A percentile compares a stretch with the other conserved stretches of the same genome.
These are phyloP conservation scores for Sphagnum tenellum DNA, from an alignment of 225 moss, liverwort and hornwort genomes.

Conservation along the genomic window DNA sequence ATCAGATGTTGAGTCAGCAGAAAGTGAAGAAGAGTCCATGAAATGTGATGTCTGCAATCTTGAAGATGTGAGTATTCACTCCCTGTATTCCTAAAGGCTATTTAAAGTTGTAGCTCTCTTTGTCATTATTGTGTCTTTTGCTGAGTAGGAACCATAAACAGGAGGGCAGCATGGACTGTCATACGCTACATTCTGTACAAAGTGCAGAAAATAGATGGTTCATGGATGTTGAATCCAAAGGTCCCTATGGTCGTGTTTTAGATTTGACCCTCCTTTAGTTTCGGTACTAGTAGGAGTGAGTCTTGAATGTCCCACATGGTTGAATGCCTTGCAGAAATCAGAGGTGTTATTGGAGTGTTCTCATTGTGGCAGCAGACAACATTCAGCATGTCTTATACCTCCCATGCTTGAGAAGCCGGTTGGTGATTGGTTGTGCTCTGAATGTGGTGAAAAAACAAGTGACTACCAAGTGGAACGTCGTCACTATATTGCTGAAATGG, in stretches of 20 bases:
- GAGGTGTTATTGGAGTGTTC: slow-evolving; percentile 44
- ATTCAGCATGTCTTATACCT: slow-evolving; percentile 62
- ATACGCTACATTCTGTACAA: too few species aligned
- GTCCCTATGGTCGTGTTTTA: too few species aligned
- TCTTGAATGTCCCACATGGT: neutral
- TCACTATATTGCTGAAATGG: slow-evolving; percentile 46
- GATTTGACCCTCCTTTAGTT: too few species aligned
- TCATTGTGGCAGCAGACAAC: slow-evolving; percentile 42
- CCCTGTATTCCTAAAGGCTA: too few species aligned
- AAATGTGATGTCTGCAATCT: slow-evolving; percentile 44
- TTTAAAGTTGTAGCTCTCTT: too few species aligned
- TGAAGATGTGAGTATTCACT: slow-evolving; percentile 37
- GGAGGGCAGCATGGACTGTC: too few species aligned
- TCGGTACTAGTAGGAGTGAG: neutral
- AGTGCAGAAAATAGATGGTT: too few species aligned
- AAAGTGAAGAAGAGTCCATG: slow-evolving; percentile 49
- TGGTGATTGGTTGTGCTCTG: slow-evolving; percentile 65
- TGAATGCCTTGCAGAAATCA: slow-evolving; percentile 29
- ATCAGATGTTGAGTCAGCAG: slow-evolving; percentile 69
- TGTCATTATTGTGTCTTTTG: too few species aligned
- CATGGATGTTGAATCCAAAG: too few species aligned
- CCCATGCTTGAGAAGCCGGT: slow-evolving; percentile 35
- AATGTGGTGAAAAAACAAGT: slow-evolving; percentile 45
- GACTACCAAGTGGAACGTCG: slow-evolving; percentile 51
- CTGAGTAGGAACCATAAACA: too few species aligned